Conservation (phyloP, 2,329 filamentous ascomycete species). For the Aaosphaeria pasadenensis region DNA sequence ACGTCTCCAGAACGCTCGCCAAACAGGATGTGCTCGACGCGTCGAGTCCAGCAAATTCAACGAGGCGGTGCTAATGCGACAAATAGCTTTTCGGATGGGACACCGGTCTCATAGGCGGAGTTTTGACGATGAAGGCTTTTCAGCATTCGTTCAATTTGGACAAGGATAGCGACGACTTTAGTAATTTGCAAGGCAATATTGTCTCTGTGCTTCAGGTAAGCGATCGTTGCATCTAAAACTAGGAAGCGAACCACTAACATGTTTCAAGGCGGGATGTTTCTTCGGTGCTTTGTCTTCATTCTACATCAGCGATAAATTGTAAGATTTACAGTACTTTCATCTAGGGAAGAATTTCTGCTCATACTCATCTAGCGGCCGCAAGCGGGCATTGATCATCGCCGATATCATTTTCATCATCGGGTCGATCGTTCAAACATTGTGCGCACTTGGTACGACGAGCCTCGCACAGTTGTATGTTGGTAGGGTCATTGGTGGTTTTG, state of each 20-base stretch:
- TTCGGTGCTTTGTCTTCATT: constrained; percentile 44
- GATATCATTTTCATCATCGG: constrained; percentile 44
- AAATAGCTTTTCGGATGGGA: constrained; percentile 35
- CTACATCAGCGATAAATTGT: constrained; percentile 41
- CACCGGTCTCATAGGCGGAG: constrained; percentile 36
- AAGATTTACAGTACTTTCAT: constrained; percentile 1
- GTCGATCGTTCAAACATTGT: constrained; percentile 40
- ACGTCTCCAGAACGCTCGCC: neutral
- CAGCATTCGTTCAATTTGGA: constrained; percentile 41
- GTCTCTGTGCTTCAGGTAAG: constrained; percentile 41
- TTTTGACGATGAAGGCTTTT: constrained; percentile 44
- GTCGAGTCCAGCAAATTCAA: neutral
- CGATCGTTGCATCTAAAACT: neutral
- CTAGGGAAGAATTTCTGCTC: neutral
- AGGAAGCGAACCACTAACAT: neutral
- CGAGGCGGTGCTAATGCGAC: neutral
- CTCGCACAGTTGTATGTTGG: constrained; percentile 42
- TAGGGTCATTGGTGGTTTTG: constrained; percentile 44
- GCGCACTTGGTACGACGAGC: constrained; percentile 30
- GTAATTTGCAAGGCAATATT: constrained; percentile 43
- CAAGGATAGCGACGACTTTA: constrained; percentile 27
- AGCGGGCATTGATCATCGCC: constrained; percentile 40
- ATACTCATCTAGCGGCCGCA: constrained; percentile 28
- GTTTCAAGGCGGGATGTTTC: constrained; percentile 38
- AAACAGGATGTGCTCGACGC: neutral